Evolutionary conservation across 148 eudicot species (phyloP).

Genomic region (Oxyria digyna): DNA sequence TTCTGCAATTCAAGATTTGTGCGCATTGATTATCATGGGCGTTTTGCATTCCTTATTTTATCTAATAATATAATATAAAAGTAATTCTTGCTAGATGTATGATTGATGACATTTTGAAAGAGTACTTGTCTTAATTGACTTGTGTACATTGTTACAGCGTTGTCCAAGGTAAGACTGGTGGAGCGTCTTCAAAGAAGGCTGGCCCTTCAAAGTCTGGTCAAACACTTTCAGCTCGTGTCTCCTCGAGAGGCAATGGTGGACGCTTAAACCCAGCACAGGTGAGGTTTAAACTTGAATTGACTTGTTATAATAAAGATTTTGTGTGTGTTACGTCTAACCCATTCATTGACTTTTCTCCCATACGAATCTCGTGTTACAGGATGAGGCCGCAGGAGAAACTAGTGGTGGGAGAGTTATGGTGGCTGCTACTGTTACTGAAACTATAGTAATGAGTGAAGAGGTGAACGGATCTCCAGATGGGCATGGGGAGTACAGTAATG

Average conservation of each 20-base stretch:
- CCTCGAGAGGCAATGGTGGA: conserved; percentile 47
- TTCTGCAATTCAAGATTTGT: background rate
- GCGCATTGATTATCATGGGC: background rate
- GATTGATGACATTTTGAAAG: background rate
- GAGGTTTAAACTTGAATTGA: conserved; percentile 13
- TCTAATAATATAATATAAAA: background rate
- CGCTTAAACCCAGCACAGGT: conserved; percentile 45
- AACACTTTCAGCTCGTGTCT: conserved; percentile 30
- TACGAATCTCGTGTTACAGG: no score
- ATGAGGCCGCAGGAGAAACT: conserved; percentile 29
- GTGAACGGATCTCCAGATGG: conserved; percentile 48
- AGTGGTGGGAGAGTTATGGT: conserved; percentile 20
- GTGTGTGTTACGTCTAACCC: no score
- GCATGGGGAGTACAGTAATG: conserved; percentile 18
- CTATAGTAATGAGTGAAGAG: conserved; percentile 45
- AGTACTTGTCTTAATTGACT: background rate
- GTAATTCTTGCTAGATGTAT: background rate
- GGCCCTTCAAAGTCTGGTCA: conserved; percentile 26
- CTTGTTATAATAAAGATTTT: no score
- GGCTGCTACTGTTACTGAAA: conserved; percentile 21
- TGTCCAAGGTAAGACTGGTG: conserved; percentile 18
- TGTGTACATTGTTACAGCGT: background rate
- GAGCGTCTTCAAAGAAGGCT: conserved; percentile 24
- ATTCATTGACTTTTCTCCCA: background rate
- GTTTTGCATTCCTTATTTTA: background rate